Percentiles rank a stretch among this genome's conserved stretches.
phyloP scores from a whole-genome alignment of 805 yeast genomes.

The Cyberlindnera mycetangii region DNA sequence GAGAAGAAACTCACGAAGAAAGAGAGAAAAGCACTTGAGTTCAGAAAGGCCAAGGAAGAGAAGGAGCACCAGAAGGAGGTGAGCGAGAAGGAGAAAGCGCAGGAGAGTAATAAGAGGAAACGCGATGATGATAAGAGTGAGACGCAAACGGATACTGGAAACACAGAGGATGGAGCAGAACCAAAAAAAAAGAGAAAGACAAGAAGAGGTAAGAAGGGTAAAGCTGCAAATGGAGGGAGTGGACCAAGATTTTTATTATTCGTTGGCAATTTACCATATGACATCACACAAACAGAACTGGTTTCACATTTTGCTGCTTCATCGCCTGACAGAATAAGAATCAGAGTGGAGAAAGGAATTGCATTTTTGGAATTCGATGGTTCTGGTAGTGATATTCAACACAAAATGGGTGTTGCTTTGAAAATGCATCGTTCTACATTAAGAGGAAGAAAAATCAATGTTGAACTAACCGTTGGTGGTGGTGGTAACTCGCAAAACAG shows the following conservation, averaged over 20 bases:
- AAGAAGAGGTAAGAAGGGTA: constrained; percentile 74
- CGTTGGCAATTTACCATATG: constrained; percentile 87
- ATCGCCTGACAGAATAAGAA: constrained; percentile 71
- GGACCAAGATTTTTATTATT: constrained; percentile 72
- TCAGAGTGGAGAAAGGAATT: constrained; percentile 83
- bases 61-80: constrained; percentile 21
- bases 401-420: constrained; percentile 80
- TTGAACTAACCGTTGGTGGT: constrained; percentile 96
- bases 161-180: constrained; percentile 31
- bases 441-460: constrained; percentile 78
- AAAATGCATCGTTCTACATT: constrained; percentile 75
- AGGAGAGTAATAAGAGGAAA: constrained; percentile 27
- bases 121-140: constrained; percentile 26
- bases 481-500: constrained; percentile 84
- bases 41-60: constrained; percentile 40
- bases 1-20: constrained; percentile 57
- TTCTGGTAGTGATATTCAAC: constrained; percentile 55
- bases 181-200: constrained; percentile 66
- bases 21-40: constrained; percentile 60
- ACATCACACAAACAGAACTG: constrained; percentile 58
- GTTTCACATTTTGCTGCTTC: constrained; percentile 68
- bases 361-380: constrained; percentile 85
- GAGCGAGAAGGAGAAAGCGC: constrained; percentile 26
- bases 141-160: constrained; percentile 21
- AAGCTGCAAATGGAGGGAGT: constrained; percentile 41